Evolutionary conservation across 371 early-diverging fungal genomes (phyloP), one percentile per base, ranked within the genome.

Genomic region (Nosema muscidifuracis): DNA sequence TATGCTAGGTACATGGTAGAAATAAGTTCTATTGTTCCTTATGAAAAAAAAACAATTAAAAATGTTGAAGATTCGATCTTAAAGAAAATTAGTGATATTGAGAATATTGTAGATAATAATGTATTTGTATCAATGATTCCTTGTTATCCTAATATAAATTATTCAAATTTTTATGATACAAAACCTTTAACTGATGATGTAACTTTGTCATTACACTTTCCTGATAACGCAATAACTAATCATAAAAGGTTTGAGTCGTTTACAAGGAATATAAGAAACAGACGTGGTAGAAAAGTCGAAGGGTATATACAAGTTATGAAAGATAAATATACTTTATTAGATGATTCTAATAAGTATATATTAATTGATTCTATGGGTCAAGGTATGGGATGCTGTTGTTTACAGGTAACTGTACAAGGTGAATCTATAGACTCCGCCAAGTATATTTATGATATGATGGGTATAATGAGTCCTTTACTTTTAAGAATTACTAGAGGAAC

Each of bases 361-460:
- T 92, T 95, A 79, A 91, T 97, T 89, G 97, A 97, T 81, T 89
- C 91, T 18, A 95, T 95, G 96, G 91, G 92, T 47, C 95, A 95
- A 86, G 98, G 98, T 31, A 96, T 96, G 97, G 98, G 98, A 58
- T 94, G 94, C 84, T 91, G 89, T 77, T 95, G 98, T 78, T 86
- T 97, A 34, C 98, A 97, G 83, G 89, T 95, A 75, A 96, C 98
- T 18, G 90, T 97, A 81, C 98, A 97, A 83, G 92, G 94, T n/a
- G 89, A 90, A 80, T 89, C 89, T 75, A 87, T 96, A 30, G 88
- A 89, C 74, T 92, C 94, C 81, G 96, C 94, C 13, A 85, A 95
- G 65, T 79, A 87, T 67, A 83, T 96, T 42, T 95, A 95, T 82
- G 98, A 97, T 85, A 92, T 92, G 69, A 85, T 96, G 70, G 92